Percentiles rank a stretch among this genome's conserved stretches.
phyloP scores from a whole-genome alignment of 768 basidiomycete species.

The Crepidotus variabilis region DNA sequence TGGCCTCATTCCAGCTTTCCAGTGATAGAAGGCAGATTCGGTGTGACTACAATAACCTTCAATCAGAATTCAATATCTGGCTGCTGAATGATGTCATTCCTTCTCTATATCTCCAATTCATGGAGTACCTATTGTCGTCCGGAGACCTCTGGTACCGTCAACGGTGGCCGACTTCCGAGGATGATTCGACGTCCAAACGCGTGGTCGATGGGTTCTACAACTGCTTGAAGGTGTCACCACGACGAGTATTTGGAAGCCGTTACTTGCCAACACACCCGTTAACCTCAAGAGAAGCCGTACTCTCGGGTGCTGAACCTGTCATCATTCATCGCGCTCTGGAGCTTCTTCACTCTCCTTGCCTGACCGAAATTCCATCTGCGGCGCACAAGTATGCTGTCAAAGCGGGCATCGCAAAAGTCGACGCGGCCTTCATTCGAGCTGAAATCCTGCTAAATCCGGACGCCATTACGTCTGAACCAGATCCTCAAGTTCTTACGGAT shows the following conservation, averaged over 20 bases:
- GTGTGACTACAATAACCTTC: constrained; percentile 31
- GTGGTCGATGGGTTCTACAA: constrained; percentile 28
- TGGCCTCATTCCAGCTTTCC: constrained; percentile 42
- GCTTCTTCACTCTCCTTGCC: constrained; percentile 15
- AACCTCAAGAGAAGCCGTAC: constrained; percentile 17
- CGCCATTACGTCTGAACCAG: constrained; percentile 9
- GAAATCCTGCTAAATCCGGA: constrained; percentile 17
- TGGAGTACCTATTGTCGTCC: constrained; percentile 22
- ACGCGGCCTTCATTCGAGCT: constrained; percentile 21
- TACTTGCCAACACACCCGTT: constrained; percentile 12
- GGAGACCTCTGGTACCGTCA: constrained; percentile 17
- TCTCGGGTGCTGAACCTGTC: constrained; percentile 18
- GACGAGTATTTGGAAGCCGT: constrained; percentile 23
- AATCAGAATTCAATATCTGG: constrained; percentile 41
- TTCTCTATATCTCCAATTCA: constrained; percentile 32
- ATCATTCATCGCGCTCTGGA: constrained; percentile 19
- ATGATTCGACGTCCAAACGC: constrained; percentile 13
- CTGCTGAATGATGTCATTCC: constrained; percentile 32
- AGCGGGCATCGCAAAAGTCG: constrained; percentile 18
- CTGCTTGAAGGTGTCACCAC: constrained; percentile 17
- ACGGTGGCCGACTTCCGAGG: constrained; percentile 33
- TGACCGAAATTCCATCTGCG: constrained; percentile 17
- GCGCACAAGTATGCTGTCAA: constrained; percentile 15
- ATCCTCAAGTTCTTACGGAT: constrained; percentile 17
- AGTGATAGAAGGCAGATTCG: constrained; percentile 42